Evolutionary conservation across 2,329 filamentous ascomycete genomes (phyloP).

Genomic region (Pseudocercospora ulei): DNA sequence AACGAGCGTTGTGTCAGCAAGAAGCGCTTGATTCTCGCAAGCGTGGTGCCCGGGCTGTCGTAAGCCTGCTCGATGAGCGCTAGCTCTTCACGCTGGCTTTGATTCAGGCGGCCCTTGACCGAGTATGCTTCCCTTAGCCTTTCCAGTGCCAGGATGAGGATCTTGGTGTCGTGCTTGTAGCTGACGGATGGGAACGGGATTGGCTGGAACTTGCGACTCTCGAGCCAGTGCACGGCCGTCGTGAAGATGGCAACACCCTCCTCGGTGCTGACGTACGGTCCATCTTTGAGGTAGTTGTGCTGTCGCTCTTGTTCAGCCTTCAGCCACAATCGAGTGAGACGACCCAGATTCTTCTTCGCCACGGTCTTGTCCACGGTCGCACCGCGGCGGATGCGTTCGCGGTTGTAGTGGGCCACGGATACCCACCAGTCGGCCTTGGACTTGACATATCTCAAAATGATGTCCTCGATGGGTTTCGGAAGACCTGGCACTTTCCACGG

Average conservation of each 20-base stretch:
- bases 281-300: conserved; percentile 99
- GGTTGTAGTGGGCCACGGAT: conserved; percentile 96
- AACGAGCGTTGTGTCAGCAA: conserved; percentile 93
- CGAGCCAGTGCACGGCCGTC: conserved; percentile 96
- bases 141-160: conserved; percentile 88
- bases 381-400: conserved; percentile 88
- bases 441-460: conserved; percentile 96
- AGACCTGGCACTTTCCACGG: conserved; percentile 98
- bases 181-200: conserved; percentile 98
- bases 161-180: conserved; percentile 99
- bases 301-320: conserved; percentile 97
- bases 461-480: conserved; percentile 95
- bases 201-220: conserved; percentile 94
- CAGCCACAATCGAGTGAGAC: conserved; percentile 87
- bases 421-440: conserved; percentile 99
- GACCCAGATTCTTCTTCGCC: conserved; percentile 96
- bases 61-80: conserved; percentile 97
- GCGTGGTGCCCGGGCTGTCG: conserved; percentile 88
- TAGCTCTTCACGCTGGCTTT: conserved; percentile 93
- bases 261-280: conserved; percentile 94
- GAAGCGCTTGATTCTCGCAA: conserved; percentile 96
- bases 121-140: conserved; percentile 91
- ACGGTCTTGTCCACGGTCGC: conserved; percentile 98
- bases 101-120: conserved; percentile 90
- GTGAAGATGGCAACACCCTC: conserved; percentile 98